Evolutionary conservation across 495 filamentous ascomycete genomes (phyloP), one percentile per base, ranked within the genome.

Genomic region (Daldinia loculata): DNA sequence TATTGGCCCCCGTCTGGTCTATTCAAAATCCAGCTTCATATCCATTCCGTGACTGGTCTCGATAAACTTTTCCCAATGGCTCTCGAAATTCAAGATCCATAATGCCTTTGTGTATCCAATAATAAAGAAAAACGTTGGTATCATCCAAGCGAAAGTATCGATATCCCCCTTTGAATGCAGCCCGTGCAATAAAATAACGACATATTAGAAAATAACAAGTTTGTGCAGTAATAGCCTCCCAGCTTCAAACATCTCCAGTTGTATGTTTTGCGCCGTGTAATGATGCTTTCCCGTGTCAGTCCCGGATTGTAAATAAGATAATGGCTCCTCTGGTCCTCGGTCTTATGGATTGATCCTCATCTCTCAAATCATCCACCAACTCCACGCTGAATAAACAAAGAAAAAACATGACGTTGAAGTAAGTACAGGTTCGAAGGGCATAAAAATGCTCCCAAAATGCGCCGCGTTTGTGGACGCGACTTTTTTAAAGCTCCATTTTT

Each of bases 131-230:
- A 72, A 65, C 53, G 61, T 69, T 76, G 76, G 76, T 78, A 78
- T 78, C 76, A 76, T 78, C 74, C 72, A 75, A 75, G 68, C 74
- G 71, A 78, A 72, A 76, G 74, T 75, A 71, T 71, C 63, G 63
- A 56, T 45, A 60, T 60, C 58, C 62, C 62, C 63, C 64, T 50
- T 53, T 50, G 67, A 65, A 69, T 66, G 73, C 58, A 64, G 39
- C 66, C 66, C 63, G 63, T 63, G 66, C 70, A 73, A 38, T 22
- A 71, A 60, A 73, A 38, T 22, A 71, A 60, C 52, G 58, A 64
- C 69, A 75, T 48, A 70, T 76, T 72, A 74, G 67, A 73, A 48
- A 71, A 66, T 65, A 66, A 70, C 30, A 69, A 62, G 72, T 66
- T 58, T 63, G 55, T 53, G 63, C 63, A 71, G 53, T 57, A 56